Percentiles rank a stretch among this genome's conserved stretches.
Evolutionary conservation across 148 eudicot species (phyloP).

Genomic region (Diospyros kaki): DNA sequence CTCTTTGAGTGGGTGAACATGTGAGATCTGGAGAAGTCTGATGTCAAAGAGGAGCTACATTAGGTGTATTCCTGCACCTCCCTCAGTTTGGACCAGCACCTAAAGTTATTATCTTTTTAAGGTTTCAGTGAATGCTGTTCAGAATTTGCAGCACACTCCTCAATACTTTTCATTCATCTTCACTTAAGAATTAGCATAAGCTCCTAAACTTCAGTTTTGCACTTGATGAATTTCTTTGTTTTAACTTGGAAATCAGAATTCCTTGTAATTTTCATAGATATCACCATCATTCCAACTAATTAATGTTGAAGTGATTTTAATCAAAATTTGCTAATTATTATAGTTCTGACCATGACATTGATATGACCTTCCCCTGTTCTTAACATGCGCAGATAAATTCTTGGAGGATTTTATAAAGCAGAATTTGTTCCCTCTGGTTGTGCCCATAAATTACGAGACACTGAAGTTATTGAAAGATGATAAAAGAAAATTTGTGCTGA

Average conservation of each 20-base stretch:
- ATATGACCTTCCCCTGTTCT: conserved; percentile 12
- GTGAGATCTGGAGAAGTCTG: neutral
- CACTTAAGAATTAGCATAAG: neutral
- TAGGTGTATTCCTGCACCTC: no score
- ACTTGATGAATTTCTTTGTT: neutral
- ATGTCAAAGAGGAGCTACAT: no score
- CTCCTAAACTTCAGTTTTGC: neutral
- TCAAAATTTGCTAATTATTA: neutral
- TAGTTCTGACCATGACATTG: neutral
- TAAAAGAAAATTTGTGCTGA: conserved; percentile 73
- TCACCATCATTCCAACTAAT: neutral
- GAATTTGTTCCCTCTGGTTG: conserved; percentile 64
- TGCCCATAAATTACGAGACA: conserved; percentile 69
- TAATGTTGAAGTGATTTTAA: neutral
- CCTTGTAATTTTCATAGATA: conserved; percentile 6
- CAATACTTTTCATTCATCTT: neutral
- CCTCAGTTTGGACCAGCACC: no score
- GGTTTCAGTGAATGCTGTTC: neutral
- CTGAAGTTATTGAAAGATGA: conserved; percentile 70
- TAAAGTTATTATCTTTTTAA: no score
- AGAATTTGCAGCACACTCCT: neutral
- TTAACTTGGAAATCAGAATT: neutral
- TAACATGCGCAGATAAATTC: conserved; percentile 54
- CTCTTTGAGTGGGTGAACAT: neutral
- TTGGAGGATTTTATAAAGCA: conserved; percentile 82